Percentiles rank a stretch among this genome's conserved stretches.
Conservation (phyloP, 2,329 filamentous ascomycete species). For the Parafenestella ontariensis region DNA sequence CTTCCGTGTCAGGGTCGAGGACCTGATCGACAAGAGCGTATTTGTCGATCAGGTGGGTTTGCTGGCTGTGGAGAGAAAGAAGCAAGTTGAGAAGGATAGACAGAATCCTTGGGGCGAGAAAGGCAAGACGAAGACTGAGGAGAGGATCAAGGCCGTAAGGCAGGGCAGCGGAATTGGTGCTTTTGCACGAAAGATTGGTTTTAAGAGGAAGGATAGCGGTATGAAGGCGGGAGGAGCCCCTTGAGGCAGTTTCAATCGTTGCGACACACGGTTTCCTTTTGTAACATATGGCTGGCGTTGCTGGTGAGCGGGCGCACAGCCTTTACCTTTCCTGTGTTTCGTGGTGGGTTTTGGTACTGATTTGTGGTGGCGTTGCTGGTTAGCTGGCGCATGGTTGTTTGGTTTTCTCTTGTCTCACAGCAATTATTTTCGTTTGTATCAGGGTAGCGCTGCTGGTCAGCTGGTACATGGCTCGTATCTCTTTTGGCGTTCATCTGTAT, state of each 20-base stretch:
- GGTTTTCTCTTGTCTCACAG: neutral
- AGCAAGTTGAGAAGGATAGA: slow-evolving; percentile 35
- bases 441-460: neutral
- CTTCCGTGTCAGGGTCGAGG: slow-evolving; percentile 37
- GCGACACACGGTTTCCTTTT: neutral
- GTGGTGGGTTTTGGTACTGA: neutral
- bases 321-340: neutral
- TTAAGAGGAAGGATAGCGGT: slow-evolving; percentile 28
- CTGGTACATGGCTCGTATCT: neutral
- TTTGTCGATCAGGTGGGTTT: slow-evolving; percentile 41
- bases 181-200: slow-evolving; percentile 28
- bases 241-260: neutral
- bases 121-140: slow-evolving; percentile 19
- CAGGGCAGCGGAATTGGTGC: slow-evolving; percentile 10
- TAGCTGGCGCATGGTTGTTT: neutral
- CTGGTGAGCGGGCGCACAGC: slow-evolving; percentile 1
- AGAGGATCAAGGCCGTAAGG: slow-evolving; percentile 14
- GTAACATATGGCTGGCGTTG: slow-evolving; percentile 7
- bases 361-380: neutral
- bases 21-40: slow-evolving; percentile 39
- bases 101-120: slow-evolving; percentile 42
- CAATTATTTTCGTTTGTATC: neutral
- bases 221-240: slow-evolving; percentile 2
- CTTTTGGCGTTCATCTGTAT: neutral
- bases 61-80: slow-evolving; percentile 33